phyloP scores from a whole-genome alignment of 352 stramenopile genomes.

The Pythium guiyangense region DNA sequence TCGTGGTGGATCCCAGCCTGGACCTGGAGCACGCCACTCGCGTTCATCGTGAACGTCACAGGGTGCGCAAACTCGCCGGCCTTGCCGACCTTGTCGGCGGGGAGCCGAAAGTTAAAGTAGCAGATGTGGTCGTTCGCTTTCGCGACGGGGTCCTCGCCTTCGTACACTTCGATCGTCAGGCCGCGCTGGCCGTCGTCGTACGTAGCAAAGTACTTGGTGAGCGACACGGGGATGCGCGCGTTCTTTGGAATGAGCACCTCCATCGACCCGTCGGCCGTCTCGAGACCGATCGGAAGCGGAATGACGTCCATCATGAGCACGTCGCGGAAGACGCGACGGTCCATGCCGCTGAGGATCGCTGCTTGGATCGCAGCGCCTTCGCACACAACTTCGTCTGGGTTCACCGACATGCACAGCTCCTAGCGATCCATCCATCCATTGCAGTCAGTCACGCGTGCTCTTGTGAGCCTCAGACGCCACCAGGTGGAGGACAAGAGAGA shows the following conservation, averaged over 20 bases:
- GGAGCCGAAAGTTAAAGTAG: conserved; percentile 81
- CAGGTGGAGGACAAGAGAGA: background rate
- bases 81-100: conserved; percentile 61
- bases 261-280: conserved; percentile 97
- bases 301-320: conserved; percentile 99
- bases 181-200: conserved; percentile 68
- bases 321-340: conserved; percentile 91
- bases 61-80: conserved; percentile 72
- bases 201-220: conserved; percentile 84
- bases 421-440: no score
- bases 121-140: conserved; percentile 84
- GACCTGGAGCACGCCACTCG: conserved; percentile 80
- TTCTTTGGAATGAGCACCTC: conserved; percentile 95
- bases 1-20: conserved; percentile 78
- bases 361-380: conserved; percentile 96
- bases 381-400: conserved; percentile 97
- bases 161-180: conserved; percentile 78
- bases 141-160: conserved; percentile 68
- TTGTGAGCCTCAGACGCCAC: background rate
- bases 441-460: background rate
- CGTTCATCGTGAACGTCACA: conserved; percentile 85
- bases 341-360: conserved; percentile 93
- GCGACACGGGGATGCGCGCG: conserved; percentile 61
- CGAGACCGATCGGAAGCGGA: conserved; percentile 95
- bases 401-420: conserved; percentile 96